Percentiles rank a stretch among this genome's conserved stretches.
phyloP scores from a whole-genome alignment of 2,329 filamentous ascomycete species.

The Arthrobotrys entomopaga region DNA sequence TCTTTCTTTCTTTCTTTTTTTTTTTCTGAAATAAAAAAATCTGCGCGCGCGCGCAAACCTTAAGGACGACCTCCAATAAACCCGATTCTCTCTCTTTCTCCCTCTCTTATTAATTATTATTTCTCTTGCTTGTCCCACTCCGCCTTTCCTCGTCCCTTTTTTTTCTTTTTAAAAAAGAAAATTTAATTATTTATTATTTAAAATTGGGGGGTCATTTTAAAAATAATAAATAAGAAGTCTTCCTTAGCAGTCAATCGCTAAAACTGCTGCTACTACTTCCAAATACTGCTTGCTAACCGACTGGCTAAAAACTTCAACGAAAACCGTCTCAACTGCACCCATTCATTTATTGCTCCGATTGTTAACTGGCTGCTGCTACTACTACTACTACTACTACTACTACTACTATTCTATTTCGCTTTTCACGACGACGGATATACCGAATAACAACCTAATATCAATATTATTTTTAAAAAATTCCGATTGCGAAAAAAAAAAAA shows the following conservation, averaged over 20 bases:
- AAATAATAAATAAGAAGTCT: no score
- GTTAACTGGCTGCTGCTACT: no score
- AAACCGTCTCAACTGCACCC: not conserved
- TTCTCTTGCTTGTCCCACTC: no score
- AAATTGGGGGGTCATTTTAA: no score
- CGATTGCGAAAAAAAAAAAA: not conserved
- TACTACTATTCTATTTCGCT: no score
- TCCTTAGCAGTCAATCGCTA: no score
- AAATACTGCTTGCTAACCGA: constrained; percentile 2
- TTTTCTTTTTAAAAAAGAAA: no score
- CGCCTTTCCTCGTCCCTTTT: no score
- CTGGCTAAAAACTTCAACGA: not conserved
- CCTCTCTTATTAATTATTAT: not conserved
- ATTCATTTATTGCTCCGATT: not conserved
- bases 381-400: no score
- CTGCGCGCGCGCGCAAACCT: constrained; percentile 32
- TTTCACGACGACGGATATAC: no score
- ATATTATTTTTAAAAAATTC: not conserved
- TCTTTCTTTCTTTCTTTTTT: constrained; percentile 12
- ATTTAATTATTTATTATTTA: no score
- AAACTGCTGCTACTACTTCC: constrained; percentile 6
- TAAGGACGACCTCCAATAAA: not conserved
- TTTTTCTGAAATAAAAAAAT: not conserved
- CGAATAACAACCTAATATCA: no score
- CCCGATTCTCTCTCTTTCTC: not conserved